A percentile compares a stretch with the other conserved stretches of the same genome.
Evolutionary conservation across 805 yeast genomes (phyloP).

Genomic region (Jamesozyma lodderae): DNA sequence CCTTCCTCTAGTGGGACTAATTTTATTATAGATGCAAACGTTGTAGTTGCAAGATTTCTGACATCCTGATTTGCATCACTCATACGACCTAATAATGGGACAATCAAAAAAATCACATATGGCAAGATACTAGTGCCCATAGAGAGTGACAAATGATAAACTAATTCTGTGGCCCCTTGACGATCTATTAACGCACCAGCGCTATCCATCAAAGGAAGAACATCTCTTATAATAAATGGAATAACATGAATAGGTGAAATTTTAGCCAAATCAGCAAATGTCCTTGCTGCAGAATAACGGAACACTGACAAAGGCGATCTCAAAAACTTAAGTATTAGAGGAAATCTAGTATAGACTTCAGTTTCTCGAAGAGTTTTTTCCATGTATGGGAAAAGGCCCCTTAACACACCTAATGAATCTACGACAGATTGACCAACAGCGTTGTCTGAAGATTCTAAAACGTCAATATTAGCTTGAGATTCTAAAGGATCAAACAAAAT

Average conservation of each 20-base stretch:
- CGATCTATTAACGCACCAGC: slow-evolving; percentile 62
- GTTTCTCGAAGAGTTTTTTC: slow-evolving; percentile 36
- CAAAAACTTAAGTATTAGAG: slow-evolving; percentile 44
- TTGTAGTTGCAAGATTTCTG: slow-evolving; percentile 85
- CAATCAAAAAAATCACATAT: slow-evolving; percentile 88
- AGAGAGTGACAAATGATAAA: slow-evolving; percentile 71
- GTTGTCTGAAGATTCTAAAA: slow-evolving; percentile 1
- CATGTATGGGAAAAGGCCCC: slow-evolving; percentile 63
- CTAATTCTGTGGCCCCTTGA: slow-evolving; percentile 90
- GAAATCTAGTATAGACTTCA: slow-evolving; percentile 45
- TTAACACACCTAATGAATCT: slow-evolving; percentile 75
- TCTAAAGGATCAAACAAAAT: slow-evolving; percentile 60
- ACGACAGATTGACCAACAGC: slow-evolving; percentile 66
- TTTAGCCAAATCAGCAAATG: slow-evolving; percentile 71
- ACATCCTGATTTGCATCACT: slow-evolving; percentile 87
- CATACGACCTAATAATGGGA: slow-evolving; percentile 96
- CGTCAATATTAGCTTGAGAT: slow-evolving; percentile 25
- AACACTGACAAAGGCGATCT: slow-evolving; percentile 70
- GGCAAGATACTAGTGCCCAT: slow-evolving; percentile 91
- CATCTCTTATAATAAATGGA: slow-evolving; percentile 64
- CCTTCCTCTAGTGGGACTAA: slow-evolving; percentile 96
- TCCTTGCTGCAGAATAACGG: slow-evolving; percentile 83
- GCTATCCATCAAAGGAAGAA: slow-evolving; percentile 73
- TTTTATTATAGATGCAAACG: slow-evolving; percentile 93
- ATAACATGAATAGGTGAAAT: slow-evolving; percentile 62